Evolutionary conservation across 2,329 filamentous ascomycete species (phyloP), one percentile per base, ranked within the genome.

Genomic region (Biscogniauxia sp.): DNA sequence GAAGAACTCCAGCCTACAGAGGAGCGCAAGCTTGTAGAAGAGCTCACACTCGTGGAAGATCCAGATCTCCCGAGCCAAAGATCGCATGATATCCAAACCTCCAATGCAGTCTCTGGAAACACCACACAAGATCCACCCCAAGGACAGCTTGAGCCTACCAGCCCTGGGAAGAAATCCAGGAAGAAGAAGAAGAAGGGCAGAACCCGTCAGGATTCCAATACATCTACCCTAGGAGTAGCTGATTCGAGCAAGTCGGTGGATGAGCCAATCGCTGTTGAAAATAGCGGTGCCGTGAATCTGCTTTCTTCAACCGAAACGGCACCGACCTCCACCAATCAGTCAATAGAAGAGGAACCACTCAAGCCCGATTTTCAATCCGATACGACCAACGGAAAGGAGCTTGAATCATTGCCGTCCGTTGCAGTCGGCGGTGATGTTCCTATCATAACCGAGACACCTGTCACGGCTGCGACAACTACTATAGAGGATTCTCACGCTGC

Each of bases 121-220:
- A 45, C 37, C 37, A n/a, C 17, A 45, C 37, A 45, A n/a, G 17
- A 45, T n/a, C 37, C 17, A 45, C 37, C 37, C n/a, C 13, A 45
- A 45, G 37, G 11, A 3, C 37, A 45, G 5, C 15, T 55, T 20
- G 64, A 69, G 25, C 56, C 62, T 19, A 54, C 50, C 20, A 68
- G 61, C 26, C 56, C 61, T 56, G 63, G 9, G 59, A 69, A 70
- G 23, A 66, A 68, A 57, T 64, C 62, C 49, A 68, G 69, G 50
- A 69, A 69, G 56, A 57, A 53, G 20, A 68, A 70, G 62, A 69
- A 69, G 58, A 63, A 37, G 53, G 55, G 55, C 53, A 55, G 65
- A 45, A 54, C 13, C 15, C 37, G 37, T 45, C 37, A 45, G 5
- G 11, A 26, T 20, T 58, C 57, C 17, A 50, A 58, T 45, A 26